Evolutionary conservation across 2,329 filamentous ascomycete species (phyloP), one percentile per base, ranked within the genome.

Genomic region (Sporothrix globosa): DNA sequence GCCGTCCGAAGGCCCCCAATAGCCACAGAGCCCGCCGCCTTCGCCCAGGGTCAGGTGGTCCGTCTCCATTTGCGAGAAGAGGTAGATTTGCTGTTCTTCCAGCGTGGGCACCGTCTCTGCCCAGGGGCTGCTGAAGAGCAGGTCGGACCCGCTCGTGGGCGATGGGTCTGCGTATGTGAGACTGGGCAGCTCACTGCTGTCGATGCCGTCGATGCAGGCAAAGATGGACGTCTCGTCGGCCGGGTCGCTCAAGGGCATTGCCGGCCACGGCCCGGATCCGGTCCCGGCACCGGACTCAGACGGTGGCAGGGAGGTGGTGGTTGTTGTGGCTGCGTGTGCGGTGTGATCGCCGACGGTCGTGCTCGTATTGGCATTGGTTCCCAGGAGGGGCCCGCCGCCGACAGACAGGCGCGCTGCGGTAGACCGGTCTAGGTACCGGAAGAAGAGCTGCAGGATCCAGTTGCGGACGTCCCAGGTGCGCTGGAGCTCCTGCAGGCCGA

Each of bases 381-480:
- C 53, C 13, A 19, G 30, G 13, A 56, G 11, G 24, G 13, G 19
- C 27, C 53, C 53, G 7, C n/a, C 53, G 27, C 34, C 53, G 4
- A 56, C 53, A 4, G 61, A 58, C 6, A 58, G 14, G 5, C 54
- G 54, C n/a, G 54, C 54, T 2, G 54, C 54, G 4, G 54, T 58
- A 7, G 54, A 58, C 54, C 54, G 54, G 54, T 58, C 54, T 17
- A 58, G 54, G 27, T 58, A 58, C 30, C 34, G 54, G 54, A 58
- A 58, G 54, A 58, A 58, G 14, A 58, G 27, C 54, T 58, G 30
- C 6, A 58, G 17, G 6, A 58, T 58, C 54, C 54, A 58, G 54
- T 58, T 58, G 54, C 54, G 54, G 54, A 58, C 54, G 54, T 58
- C 54, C 54, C 54, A 58, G 14, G 54, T 58, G 17, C 54, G 27